These are phyloP conservation scores for Globisporangium uncinulatum DNA, from an alignment of 352 stramenopile species.

Conservation along the genomic window DNA sequence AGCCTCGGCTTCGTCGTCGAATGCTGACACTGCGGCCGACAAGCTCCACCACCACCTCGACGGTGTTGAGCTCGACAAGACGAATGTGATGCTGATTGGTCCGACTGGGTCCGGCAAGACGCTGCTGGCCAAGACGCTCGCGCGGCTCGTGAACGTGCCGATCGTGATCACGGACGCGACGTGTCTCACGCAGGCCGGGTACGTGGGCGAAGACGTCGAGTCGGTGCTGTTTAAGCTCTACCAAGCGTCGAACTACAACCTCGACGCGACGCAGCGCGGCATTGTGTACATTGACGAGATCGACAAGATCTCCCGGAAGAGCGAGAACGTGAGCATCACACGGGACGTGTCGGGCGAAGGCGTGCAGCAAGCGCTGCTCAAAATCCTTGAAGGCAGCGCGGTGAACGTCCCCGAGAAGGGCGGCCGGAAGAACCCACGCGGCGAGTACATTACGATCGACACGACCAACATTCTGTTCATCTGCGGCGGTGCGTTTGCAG, in stretches of 20 bases:
- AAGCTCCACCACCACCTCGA: slow-evolving; percentile 67
- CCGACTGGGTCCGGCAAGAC: slow-evolving; percentile 97
- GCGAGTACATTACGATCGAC: slow-evolving; percentile 97
- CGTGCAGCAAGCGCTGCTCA: slow-evolving; percentile 98
- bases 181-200: slow-evolving; percentile 96
- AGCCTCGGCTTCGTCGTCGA: slow-evolving; percentile 1
- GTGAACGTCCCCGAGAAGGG: slow-evolving; percentile 98
- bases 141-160: slow-evolving; percentile 94
- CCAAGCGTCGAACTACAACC: slow-evolving; percentile 93
- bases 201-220: slow-evolving; percentile 98
- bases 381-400: slow-evolving; percentile 97
- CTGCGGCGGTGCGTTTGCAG: slow-evolving; percentile 95
- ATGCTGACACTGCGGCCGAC: slow-evolving; percentile 11
- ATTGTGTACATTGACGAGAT: slow-evolving; percentile 99
- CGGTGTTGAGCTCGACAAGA: slow-evolving; percentile 97
- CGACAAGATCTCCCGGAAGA: slow-evolving; percentile 95
- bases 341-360: slow-evolving; percentile 97
- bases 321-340: slow-evolving; percentile 91
- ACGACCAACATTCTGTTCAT: slow-evolving; percentile 99
- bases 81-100: slow-evolving; percentile 95
- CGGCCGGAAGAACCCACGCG: slow-evolving; percentile 94
- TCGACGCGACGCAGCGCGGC: slow-evolving; percentile 93
- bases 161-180: slow-evolving; percentile 98
- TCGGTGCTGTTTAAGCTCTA: slow-evolving; percentile 98
- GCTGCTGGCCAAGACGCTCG: slow-evolving; percentile 95